phyloP scores from a whole-genome alignment of 23 red algal genomes.

The Gracilaria gracilis region DNA sequence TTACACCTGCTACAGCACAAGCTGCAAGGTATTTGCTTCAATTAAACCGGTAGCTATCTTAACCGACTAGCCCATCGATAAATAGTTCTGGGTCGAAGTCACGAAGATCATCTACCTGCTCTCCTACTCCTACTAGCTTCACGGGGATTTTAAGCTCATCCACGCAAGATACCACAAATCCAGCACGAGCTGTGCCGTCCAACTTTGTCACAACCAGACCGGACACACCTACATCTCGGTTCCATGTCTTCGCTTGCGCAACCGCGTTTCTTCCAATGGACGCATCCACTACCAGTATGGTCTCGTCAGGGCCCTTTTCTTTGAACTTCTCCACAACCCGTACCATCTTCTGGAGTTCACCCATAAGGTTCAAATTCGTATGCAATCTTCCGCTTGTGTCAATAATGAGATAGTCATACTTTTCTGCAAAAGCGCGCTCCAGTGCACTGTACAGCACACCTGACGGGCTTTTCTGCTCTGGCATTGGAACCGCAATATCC shows the following conservation, averaged over 20 bases:
- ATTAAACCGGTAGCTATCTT: slow-evolving; percentile 49
- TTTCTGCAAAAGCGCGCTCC: slow-evolving; percentile 59
- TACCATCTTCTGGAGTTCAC: slow-evolving; percentile 91
- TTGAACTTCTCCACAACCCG: slow-evolving; percentile 76
- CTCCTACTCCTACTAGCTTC: slow-evolving; percentile 93
- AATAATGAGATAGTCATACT: slow-evolving; percentile 87
- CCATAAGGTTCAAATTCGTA: slow-evolving; percentile 94
- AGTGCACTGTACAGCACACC: slow-evolving; percentile 85
- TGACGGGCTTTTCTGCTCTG: slow-evolving; percentile 72
- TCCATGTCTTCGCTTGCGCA: slow-evolving; percentile 80
- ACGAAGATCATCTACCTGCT: slow-evolving; percentile 94
- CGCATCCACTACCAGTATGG: slow-evolving; percentile 93
- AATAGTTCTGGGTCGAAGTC: slow-evolving; percentile 91
- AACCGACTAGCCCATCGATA: slow-evolving; percentile 87
- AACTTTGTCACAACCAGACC: slow-evolving; percentile 94
- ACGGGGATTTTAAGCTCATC: slow-evolving; percentile 93
- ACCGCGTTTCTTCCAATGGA: slow-evolving; percentile 94
- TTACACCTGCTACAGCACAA: slow-evolving; percentile 58
- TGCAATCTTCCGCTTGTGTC: slow-evolving; percentile 96
- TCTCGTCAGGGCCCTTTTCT: slow-evolving; percentile 79
- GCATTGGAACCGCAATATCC: slow-evolving; percentile 71
- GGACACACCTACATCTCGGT: slow-evolving; percentile 78
- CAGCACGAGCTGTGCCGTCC: slow-evolving; percentile 94
- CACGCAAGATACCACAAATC: slow-evolving; percentile 91
- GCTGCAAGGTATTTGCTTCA: slow-evolving; percentile 66